Base-by-base conservation (phyloP, 2,329 filamentous ascomycete species). In the Cryoendolithus antarcticus region DNA sequence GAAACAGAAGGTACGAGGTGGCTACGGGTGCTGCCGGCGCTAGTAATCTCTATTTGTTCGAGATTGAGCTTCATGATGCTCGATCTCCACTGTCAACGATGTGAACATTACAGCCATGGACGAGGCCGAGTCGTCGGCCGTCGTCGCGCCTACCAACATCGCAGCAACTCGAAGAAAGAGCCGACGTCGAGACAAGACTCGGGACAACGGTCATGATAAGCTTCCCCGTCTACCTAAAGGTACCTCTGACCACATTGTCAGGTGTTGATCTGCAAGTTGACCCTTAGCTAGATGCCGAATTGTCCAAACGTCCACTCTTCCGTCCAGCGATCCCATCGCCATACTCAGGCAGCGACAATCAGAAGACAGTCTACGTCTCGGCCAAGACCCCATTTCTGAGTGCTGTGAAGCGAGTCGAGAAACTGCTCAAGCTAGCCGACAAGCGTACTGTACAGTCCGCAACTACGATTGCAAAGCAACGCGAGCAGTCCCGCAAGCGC, bases 381-480 rank as follows among this genome's bases (percentile, higher is more conserved):
- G 61, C 72, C 31, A 66, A 66, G 30, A 77, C 80, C 0, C 76
- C 78, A 5, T 82, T 84, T 64, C 73, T 84, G 59, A 73, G 79
- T 8, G 67, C 74, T 3, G 69, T 83, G 9, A 76, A 75, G 50
- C 77, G 80, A 37, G 71, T 78, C 10, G 72, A 75, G 44, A 75
- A 75, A 43, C 69, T 77, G 2, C 73, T 86, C 3, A 64, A 72
- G 33, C 65, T 70, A 30, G 67, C 71, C 3, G 63, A 71, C 2
- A 71, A 72, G 38, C 67, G 72, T 13, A 62, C 64, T 0, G 62
- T 63, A 3, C 64, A 68, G 45, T 57, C 59, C 2, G 55, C 54
- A 4, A 53, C 59, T 1, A 27, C 24, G 10, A 52, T 57, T n/a
- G 58, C 49, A 2, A 49, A 46, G 12, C 38, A 45, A 42, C 29